Conservation (phyloP, 352 stramenopile species). For the Globisporangium heterothallicum region DNA sequence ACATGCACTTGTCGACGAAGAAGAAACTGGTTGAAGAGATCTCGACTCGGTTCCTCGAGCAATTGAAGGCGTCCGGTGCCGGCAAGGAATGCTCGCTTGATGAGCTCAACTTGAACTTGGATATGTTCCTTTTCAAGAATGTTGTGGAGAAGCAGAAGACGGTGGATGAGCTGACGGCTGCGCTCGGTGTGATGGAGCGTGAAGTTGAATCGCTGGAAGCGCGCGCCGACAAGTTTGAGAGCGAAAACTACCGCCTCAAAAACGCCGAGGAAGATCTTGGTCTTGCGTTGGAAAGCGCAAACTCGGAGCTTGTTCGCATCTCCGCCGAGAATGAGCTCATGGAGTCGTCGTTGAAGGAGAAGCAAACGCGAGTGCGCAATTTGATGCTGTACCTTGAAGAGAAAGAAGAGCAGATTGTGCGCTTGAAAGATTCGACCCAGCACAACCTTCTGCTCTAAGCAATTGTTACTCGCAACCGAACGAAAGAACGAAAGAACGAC, state of each 20-base stretch:
- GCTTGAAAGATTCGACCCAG: slow-evolving; percentile 35
- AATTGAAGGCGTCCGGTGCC: slow-evolving; percentile 30
- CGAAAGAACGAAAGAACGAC: no score
- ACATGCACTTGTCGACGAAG: slow-evolving; percentile 76
- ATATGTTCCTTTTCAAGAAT: slow-evolving; percentile 76
- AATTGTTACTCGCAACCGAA: no score
- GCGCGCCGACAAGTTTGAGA: slow-evolving; percentile 44
- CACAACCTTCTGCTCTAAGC: slow-evolving; percentile 6
- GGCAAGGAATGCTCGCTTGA: slow-evolving; percentile 12
- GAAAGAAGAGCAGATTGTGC: slow-evolving; percentile 63
- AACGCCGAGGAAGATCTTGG: slow-evolving; percentile 41
- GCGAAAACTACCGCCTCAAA: slow-evolving; percentile 51
- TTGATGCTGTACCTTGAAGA: slow-evolving; percentile 54
- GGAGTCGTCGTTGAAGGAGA: slow-evolving; percentile 43
- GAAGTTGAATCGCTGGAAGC: slow-evolving; percentile 56
- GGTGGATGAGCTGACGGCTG: slow-evolving; percentile 61
- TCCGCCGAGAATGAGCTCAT: slow-evolving; percentile 53
- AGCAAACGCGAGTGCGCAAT: slow-evolving; percentile 47
- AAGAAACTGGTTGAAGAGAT: slow-evolving; percentile 78
- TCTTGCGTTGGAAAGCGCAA: slow-evolving; percentile 41
- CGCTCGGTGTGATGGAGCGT: slow-evolving; percentile 60
- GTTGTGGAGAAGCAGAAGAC: slow-evolving; percentile 58
- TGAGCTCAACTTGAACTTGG: slow-evolving; percentile 45
- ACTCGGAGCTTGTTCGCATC: slow-evolving; percentile 49
- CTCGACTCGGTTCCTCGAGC: slow-evolving; percentile 49